A percentile compares a stretch with the other conserved stretches of the same genome.
These are phyloP conservation scores for Metschnikowia kunwiensis DNA, from an alignment of 805 yeast genomes.

Conservation along the genomic window DNA sequence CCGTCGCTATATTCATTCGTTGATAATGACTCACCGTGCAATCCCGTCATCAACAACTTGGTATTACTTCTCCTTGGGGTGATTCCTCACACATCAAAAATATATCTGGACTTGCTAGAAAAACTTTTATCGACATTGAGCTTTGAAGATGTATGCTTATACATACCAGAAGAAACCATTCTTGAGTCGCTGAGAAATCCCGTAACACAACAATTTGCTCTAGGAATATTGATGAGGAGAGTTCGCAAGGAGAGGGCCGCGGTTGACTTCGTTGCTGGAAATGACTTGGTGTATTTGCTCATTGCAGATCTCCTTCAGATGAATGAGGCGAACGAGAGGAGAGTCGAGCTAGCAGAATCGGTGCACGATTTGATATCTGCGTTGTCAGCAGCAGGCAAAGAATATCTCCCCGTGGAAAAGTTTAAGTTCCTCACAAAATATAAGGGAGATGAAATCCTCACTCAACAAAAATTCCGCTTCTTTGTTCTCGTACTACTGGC, in stretches of 20 bases:
- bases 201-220: slow-evolving; percentile 1
- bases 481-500: not conserved
- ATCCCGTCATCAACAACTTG: slow-evolving; percentile 12
- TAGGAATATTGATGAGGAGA: not conserved
- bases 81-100: not conserved
- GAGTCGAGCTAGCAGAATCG: not conserved
- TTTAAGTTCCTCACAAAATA: slow-evolving; percentile 1
- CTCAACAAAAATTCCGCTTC: not conserved
- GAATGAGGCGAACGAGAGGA: not conserved
- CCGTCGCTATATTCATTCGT: slow-evolving; percentile 7
- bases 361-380: not conserved
- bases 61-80: slow-evolving; percentile 12
- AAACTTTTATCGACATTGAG: slow-evolving; percentile 8
- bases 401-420: not conserved
- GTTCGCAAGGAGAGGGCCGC: slow-evolving; percentile 1
- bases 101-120: slow-evolving; percentile 7
- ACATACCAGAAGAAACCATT: slow-evolving; percentile 9
- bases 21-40: slow-evolving; percentile 4
- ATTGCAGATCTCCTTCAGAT: not conserved
- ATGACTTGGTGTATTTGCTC: not conserved
- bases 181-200: slow-evolving; percentile 4
- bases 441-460: not conserved
- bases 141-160: slow-evolving; percentile 8
- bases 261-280: not conserved
- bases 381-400: not conserved